Base-by-base conservation (phyloP, 225 moss, liverwort and hornwort genomes). In the Rhytidiadelphus loreus region DNA sequence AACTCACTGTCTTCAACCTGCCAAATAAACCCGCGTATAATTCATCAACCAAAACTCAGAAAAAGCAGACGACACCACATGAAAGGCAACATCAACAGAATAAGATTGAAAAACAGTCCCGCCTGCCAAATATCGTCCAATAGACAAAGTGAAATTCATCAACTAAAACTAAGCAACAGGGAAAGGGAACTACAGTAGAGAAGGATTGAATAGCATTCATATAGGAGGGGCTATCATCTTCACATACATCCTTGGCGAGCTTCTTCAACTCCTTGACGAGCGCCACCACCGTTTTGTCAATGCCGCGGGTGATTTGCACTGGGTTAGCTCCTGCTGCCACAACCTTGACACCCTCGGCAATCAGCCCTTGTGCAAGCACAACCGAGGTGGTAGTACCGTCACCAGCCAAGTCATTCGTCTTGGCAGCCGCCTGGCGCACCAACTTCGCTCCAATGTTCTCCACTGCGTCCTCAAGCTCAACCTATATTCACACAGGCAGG, bases 241-340 rank as follows among this genome's bases (percentile, higher is more conserved):
- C 60, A 88, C 65, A 37, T 88, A 97, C 98, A 55, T 98, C 98
- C 90, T 98, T 98, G 8, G 98, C 86, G 13, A 98, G 77, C 11
- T 89, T 88, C 90, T 97, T 96, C 72, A 98, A 70, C 92, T 97
- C 98, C 84, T 96, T 93, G 19, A 98, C 97, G 13, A 98, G 93
- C 17, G 95, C 97, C 32, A 91, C 72, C 68, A 98, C 94, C 9
- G 98, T 98, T 87, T 91, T 97, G 66, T 98, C 98, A 83, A 98
- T 98, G 65, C 97, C 98, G 71, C 98, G 85, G 19, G 96, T 98
- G 77, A 98, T 98, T 92, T 98, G 98, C 29, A 97, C 96, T 21
- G 98, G 98, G 63, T 98, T 98, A 14, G 98, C 98, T 86, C 98
- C 98, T 5, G 98, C 98, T n/a, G 98, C 98, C 8, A 98, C 98